Evolutionary conservation across 1,284 basidiomycete genomes (phyloP), one percentile per base, ranked within the genome.

Genomic region (Waitea zeae): DNA sequence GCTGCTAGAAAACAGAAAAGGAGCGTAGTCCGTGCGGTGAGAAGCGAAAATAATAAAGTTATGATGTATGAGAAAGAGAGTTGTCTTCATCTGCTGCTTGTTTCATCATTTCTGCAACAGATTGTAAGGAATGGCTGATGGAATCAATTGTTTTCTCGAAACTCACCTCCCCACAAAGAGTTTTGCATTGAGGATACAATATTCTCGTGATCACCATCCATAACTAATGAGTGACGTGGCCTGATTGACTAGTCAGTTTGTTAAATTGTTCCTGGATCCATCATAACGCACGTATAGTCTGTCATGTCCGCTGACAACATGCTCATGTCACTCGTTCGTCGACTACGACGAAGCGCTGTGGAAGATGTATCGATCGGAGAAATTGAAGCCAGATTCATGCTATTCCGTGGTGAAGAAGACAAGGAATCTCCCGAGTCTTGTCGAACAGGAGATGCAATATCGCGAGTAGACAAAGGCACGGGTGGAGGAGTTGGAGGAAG

Each of bases 151-250:
- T n/a, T n/a, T n/a, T n/a, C n/a, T n/a, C n/a, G 28, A n/a, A 6
- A 50, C 67, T 50, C 44, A 74, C 74, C 72, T 48, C 71, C 70
- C 76, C 76, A 80, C 39, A 70, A 60, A 5, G 75, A 78, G 41
- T 61, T 68, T 44, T 75, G 64, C 57, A 78, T 67, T 2, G 72
- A 64, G 12, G 62, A 58, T 20, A 75, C 47, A 18, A 75, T 59
- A 39, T 66, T 55, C 36, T 67, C 57, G 6, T 62, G 61, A 45
- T 70, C 65, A 17, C 70, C 64, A 6, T 68, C 66, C 3, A n/a
- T 42, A 42, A 2, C 51, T 44, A 4, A 50, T 51, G 15, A 56
- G 52, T 18, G 50, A 44, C 11, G 56, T 50, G 20, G 63, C 51
- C 4, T 63, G 38, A 48, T 73, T 68, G 61, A 57, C 24, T 60